Base-by-base conservation (phyloP, 371 early-diverging fungal species). In the Apophysomyces trapeziformis region DNA sequence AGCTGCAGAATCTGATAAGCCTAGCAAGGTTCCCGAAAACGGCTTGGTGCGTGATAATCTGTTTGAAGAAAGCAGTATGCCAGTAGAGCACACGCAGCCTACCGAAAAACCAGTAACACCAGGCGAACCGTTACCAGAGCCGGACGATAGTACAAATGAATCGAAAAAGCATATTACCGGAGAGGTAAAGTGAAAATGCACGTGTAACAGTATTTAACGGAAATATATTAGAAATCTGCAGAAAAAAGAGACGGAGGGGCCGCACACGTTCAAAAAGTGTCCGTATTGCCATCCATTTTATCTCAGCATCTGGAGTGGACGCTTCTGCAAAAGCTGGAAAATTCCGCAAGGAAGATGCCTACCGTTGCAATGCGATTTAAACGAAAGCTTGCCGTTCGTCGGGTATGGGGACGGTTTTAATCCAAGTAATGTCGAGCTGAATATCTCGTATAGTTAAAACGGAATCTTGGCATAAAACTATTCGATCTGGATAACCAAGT, bases 341-440 rank as follows among this genome's bases (percentile, higher is more conserved):
- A 87, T 59, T 68, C 85, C 0, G 58, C 76, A 1, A 75, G 76
- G 26, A 71, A 78, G 2, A 69, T 92, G 36, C 73, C 89, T 0
- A 61, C 74, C 4, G 67, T 76, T 6, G 90, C 87, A 0, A 75
- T 76, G 3, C 81, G 93, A 4, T 83, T 90, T 67, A 84, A 83
- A 61, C 82, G 93, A 5, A 90, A 90, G 57, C 72, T 93, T 35
- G 85, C 84, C 11, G 73, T 92, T 45, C 82, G 91, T 21, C 73
- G 87, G 57, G 84, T 80, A 76, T 21, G 16, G 16, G 2, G 13
- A 11, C 60, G 54, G 21, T 26, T 46, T 21, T 5, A 7, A 50
- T 7, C 9, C 32, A 3, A 26, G 32, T 26, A 26, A 21, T 26
- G 1, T 26, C 7, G 5, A 21, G 9, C 1, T 54, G n/a, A 60